Base-by-base conservation (phyloP, 352 stramenopile genomes). In the Phytophthora nicotianae region DNA sequence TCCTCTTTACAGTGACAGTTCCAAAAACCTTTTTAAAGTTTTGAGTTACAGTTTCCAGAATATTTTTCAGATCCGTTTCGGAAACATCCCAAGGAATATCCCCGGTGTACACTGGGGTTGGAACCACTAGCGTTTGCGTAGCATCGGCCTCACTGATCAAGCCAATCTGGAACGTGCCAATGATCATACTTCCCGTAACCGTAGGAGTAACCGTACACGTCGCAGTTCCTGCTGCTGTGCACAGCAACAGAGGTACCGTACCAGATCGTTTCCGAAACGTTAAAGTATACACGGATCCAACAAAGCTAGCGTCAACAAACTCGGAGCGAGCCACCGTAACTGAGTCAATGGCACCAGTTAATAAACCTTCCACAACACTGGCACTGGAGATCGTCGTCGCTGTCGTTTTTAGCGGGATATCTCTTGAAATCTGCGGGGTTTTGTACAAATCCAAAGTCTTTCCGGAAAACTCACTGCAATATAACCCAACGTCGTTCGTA, bases 11-110 rank as follows among this genome's bases (percentile, higher is more conserved):
- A 9, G 43, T 68, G 3, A 99, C 87, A 2, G 74, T 79, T 0
- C 95, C 93, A 70, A 97, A 98, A 3, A 95, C 86, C 32, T 71
- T 74, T 35, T 96, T 85, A 0, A 29, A 51, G 19, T 33, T 68
- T 19, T 51, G 27, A 1, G 50, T 45, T 3, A 93, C 68, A 2
- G 9, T 45, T 68, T 91, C 70, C 9, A 95, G 49, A 0, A 54
- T 62, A 5, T 26, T 75, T 38, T 97, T 85, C 40, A 93, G 60
- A 21, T 64, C 45, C 1, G 84, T 72, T n/a, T 96, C 66, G 5
- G 77, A 88, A 7, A 76, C 77, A 58, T 98, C 91, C 86, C 96
- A 86, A 32, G 77, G 59, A 83, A 93, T 86, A 45, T 55, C 32
- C 0, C 2, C 14, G 14, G 47, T 62, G 38, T 62, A 73, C 3